Evolutionary conservation across 108 stramenopile species (phyloP), one percentile per base, ranked within the genome.

Genomic region (Nitzschia sp.): DNA sequence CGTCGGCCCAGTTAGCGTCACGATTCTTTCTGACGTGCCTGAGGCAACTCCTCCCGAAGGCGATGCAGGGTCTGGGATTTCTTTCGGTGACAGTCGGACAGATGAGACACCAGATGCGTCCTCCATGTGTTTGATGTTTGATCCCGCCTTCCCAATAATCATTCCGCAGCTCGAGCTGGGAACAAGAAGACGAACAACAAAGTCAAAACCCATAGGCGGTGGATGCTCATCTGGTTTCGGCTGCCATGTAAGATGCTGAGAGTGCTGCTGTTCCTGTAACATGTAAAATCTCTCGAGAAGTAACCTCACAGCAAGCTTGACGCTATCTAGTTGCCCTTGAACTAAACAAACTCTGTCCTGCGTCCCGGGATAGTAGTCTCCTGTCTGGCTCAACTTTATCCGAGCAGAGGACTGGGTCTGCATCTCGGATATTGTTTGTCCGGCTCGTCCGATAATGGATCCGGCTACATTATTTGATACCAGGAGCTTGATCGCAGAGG

Each of bases 381-480:
- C 86, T 27, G 83, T 76, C 69, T 92, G 91, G 57, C 86, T 86
- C 50, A 92, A 77, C 58, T 89, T 89, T 50, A 92, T 92, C 38
- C 88, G 65, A 13, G 88, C 69, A 9, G 67, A 63, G 4, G 91
- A 84, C 61, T 82, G 72, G n/a, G 76, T 63, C 77, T 92, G 91
- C 9, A 92, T 50, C 38, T 89, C 88, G 15, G 78, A 77, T 21
- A 92, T 88, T 5, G 91, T 87, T 56, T 89, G 85, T 11, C 91
- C 91, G 15, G 80, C 70, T 73, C 88, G 61, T 57, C 91, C 91
- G 59, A 92, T 92, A 56, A 92, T 84, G n/a, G 83, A 87, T 31
- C 88, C 91, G 3, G 91, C 86, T 11, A 87, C 86, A 72, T 82
- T 84, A 63, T 92, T 88, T 15, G 91, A 86, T 33, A 92, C 85